Evolutionary conservation across 306 rosid species (phyloP), one percentile per base, ranked within the genome.

Genomic region (Geum urbanum): DNA sequence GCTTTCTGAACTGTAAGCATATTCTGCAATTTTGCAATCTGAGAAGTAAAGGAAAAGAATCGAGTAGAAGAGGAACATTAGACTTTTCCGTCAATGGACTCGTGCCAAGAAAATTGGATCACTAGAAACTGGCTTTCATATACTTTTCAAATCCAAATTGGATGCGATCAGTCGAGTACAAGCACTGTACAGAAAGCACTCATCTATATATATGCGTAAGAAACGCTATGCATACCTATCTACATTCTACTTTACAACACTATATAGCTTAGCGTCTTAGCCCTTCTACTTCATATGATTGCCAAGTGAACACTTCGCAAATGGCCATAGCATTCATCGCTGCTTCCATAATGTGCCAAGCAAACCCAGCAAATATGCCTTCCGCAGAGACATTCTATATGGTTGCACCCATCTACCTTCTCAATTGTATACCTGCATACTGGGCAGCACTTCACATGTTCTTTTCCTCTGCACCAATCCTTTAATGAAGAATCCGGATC

Each of bases 301-400:
- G 91, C 55, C 81, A 65, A 10, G 80, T 94, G 97, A 49, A 89
- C 76, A 59, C 32, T 71, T 80, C 96, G 82, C 80, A 94, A 63
- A 80, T 94, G 99, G 64, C 47, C 49, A 62, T 94, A 94, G 73
- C 99, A 94, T 13, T 83, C 92, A 13, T 94, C 81, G 62, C 97
- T 75, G 67, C 67, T 77, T 41, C 40, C 67, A 15, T 77, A 91
- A 78, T 65, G 59, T 39, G 77, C 95, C 82, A 94, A 77, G 78
- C 97, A 95, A 57, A 73, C 95, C 97, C 97, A 95, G 81, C 99
- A 95, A 5, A 95, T 85, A 74, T 95, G 99, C 57, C 67, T 91
- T 47, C 92, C 97, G 54, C 99, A 95, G 84, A 76, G 80, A 37
- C 99, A 95, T 81, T 83, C 92, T 16, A 95, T 51, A 55, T 91